Evolutionary conservation across 2,329 filamentous ascomycete genomes (phyloP), one percentile per base, ranked within the genome.

Genomic region (Exophiala aquamarina): DNA sequence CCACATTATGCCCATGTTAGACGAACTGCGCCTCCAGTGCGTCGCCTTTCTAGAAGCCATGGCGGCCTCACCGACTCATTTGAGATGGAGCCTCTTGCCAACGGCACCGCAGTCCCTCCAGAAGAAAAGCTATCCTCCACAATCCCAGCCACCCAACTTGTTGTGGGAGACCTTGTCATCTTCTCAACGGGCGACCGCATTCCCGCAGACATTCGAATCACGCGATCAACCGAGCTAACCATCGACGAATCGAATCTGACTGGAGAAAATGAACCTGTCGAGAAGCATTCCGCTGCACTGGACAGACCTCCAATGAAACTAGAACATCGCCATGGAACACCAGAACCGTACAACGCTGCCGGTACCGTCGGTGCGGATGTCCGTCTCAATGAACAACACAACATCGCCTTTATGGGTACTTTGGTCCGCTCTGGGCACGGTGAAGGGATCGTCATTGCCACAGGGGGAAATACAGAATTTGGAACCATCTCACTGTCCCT

Each of bases 351-450:
- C 20, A 75, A 79, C 21, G 80, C 77, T 23, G 75, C 73, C 51
- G 79, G 77, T 8, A 79, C 73, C 38, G 81, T 78, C 56, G 82
- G 76, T 52, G 81, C 79, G 20, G 84, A 87, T 56, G 79, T 87
- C 35, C 77, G 82, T 39, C 71, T 87, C 41, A 87, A 87, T 52
- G 85, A 87, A 44, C 82, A 85, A 59, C 87, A 86, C 60, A 97
- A 98, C 61, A 91, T 98, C 65, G 93, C 91, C 2, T 97, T 96
- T 66, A 97, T 98, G 91, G 93, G 93, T 20, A 98, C 93, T 2
- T 70, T 98, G 56, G 90, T 98, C 26, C 89, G 92, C 57, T 96
- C 92, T 28, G 93, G 93, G 9, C 86, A 98, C 62, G 93, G 93
- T 0, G 91, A 95, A 66, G 93, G 93, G 34, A 85, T 98, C 57